These are phyloP conservation scores for Neurospora terricola DNA, from an alignment of 495 filamentous ascomycete species.

Conservation along the genomic window DNA sequence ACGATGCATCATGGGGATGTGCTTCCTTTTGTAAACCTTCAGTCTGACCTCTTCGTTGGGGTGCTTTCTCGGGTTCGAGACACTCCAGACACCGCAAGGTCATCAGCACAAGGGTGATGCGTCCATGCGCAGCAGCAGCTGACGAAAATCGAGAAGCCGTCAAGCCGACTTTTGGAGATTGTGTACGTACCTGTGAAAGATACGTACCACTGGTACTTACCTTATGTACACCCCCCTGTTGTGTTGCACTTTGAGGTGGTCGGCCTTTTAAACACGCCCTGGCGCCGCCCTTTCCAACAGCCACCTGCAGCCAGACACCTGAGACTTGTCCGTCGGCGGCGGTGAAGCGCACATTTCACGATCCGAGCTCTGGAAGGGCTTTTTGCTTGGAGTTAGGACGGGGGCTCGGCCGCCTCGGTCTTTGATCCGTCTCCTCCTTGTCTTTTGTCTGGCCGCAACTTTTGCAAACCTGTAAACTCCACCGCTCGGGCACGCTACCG, in stretches of 20 bases:
- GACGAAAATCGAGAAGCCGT: constrained; percentile 20
- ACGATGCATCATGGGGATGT: background rate
- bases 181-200: background rate
- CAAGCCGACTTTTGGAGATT: background rate
- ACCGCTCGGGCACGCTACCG: background rate
- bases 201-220: background rate
- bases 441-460: background rate
- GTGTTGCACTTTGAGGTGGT: constrained; percentile 8
- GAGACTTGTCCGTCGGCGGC: constrained; percentile 7
- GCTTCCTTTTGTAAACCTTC: constrained; percentile 20
- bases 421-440: background rate
- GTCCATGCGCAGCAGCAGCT: constrained; percentile 25
- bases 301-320: constrained; percentile 2
- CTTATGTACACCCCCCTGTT: constrained; percentile 2
- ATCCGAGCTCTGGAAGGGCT: background rate
- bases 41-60: constrained; percentile 12
- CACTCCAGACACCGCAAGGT: constrained; percentile 16
- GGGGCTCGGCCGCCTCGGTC: background rate
- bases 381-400: background rate
- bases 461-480: background rate
- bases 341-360: constrained; percentile 3
- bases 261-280: constrained; percentile 7
- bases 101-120: constrained; percentile 19
- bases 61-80: constrained; percentile 13
- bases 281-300: constrained; percentile 6